Base-by-base conservation (phyloP, 2,329 filamentous ascomycete species). In the Chalara sp. region DNA sequence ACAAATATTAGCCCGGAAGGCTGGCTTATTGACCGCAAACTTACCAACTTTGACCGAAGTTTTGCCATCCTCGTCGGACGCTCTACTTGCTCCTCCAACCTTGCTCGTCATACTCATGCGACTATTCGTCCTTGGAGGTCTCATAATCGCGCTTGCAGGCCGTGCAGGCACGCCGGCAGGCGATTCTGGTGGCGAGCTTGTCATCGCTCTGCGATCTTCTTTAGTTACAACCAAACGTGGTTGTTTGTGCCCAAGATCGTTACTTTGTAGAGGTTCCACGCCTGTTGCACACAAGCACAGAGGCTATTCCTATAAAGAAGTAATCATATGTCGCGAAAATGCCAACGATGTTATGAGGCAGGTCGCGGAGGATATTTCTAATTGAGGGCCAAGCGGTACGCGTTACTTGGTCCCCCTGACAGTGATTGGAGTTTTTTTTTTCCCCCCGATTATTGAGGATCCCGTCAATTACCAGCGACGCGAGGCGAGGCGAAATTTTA, bases 1-100 rank as follows among this genome's bases (percentile, higher is more conserved):
- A 21, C 51, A 46, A 33, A 53, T 44, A 35, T 41, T 29, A 42
- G 50, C 30, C 10, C 21, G 49, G 54, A 47, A 56, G 50, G 37
- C 47, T 35, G 53, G 87, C 90, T 63, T 80, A 96, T 91, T 91
- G 67, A 96, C 91, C 21, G 33, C 47, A 32, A 53, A 87, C 90
- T 63, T 80, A 96, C 91, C 91, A 67, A 96, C 91, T 92, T 89
- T 93, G 71, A 96, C 91, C 30, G 91, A 88, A 6, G 91, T 96
- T 67, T 87, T 91, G 56, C 79, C 79, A 67, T 96, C 91, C 61
- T 96, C 91, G 63, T 96, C 91, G 0, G 90, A 95, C 29, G 86
- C 85, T 65, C 89, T 81, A 71, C 89, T 95, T 56, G 86, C 83
- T 63, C 81, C 83, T 48, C 83, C 84, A 48, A 77, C 73, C 51